These are phyloP conservation scores for Dendrothele bispora DNA, from an alignment of 768 basidiomycete species.

Conservation along the genomic window DNA sequence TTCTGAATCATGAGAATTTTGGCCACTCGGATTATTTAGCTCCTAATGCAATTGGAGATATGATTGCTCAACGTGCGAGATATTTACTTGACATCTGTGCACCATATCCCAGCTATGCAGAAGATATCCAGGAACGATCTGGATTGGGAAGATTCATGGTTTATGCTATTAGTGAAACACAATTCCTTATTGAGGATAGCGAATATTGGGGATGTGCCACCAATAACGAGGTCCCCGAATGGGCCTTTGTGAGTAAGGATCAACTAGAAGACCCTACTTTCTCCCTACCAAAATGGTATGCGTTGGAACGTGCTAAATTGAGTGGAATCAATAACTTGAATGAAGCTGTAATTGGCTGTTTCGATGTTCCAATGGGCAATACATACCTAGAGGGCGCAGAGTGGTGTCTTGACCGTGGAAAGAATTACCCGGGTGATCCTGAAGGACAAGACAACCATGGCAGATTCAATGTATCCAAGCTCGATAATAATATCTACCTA, in stretches of 20 bases:
- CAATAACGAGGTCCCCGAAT: not conserved
- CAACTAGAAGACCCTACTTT: conserved; percentile 6
- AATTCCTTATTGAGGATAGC: conserved; percentile 1
- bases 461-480: not conserved
- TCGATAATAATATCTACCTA: not conserved
- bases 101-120: conserved; percentile 2
- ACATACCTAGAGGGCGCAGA: not conserved
- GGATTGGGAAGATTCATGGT: not conserved
- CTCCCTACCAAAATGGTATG: conserved; percentile 5
- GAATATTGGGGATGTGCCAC: not conserved
- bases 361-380: no score
- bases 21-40: no score
- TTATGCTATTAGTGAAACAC: not conserved
- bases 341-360: no score
- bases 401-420: not conserved
- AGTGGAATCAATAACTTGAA: not conserved
- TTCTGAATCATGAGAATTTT: no score
- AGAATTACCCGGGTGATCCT: not conserved
- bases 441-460: not conserved
- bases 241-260: not conserved
- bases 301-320: conserved; percentile 4
- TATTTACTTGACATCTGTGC: conserved; percentile 1
- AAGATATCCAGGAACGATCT: not conserved
- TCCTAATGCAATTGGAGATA: no score
- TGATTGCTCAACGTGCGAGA: conserved; percentile 2